These are phyloP conservation scores for Hanseniaspora sp. DNA, from an alignment of 1,139 yeast genomes.

Conservation along the genomic window DNA sequence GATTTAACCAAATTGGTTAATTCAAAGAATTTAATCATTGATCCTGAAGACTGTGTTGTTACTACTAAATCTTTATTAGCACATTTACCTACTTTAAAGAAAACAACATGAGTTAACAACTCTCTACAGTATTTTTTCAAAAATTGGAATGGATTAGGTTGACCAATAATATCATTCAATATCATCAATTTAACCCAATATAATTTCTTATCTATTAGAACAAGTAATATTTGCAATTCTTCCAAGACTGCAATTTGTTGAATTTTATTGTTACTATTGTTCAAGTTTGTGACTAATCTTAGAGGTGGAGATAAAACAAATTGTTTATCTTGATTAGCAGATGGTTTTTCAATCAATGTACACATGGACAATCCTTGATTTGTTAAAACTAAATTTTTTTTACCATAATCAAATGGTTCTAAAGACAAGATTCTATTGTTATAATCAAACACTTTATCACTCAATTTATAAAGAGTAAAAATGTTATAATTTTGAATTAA, in stretches of 20 bases:
- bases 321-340: conserved; percentile 30
- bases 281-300: conserved; percentile 41
- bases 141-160: conserved; percentile 37
- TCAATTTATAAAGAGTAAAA: conserved; percentile 64
- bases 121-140: conserved; percentile 57
- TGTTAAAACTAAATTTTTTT: conserved; percentile 80
- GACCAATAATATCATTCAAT: conserved; percentile 39
- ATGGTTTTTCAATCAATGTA: conserved; percentile 44
- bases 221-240: conserved; percentile 74
- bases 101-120: conserved; percentile 71
- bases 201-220: conserved; percentile 70
- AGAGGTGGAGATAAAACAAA: conserved; percentile 57
- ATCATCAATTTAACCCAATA: conserved; percentile 79
- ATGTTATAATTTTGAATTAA: conserved; percentile 65
- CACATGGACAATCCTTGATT: conserved; percentile 75
- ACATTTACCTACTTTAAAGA: conserved; percentile 87
- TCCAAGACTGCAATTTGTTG: conserved; percentile 87
- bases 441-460: conserved; percentile 57
- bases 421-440: conserved; percentile 82
- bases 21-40: conserved; percentile 76
- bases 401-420: conserved; percentile 90
- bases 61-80: conserved; percentile 80
- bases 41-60: conserved; percentile 68
- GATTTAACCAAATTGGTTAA: conserved; percentile 44
- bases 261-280: conserved; percentile 53